phyloP scores from a whole-genome alignment of 305 asterid species.

The Fraxinus greggii region DNA sequence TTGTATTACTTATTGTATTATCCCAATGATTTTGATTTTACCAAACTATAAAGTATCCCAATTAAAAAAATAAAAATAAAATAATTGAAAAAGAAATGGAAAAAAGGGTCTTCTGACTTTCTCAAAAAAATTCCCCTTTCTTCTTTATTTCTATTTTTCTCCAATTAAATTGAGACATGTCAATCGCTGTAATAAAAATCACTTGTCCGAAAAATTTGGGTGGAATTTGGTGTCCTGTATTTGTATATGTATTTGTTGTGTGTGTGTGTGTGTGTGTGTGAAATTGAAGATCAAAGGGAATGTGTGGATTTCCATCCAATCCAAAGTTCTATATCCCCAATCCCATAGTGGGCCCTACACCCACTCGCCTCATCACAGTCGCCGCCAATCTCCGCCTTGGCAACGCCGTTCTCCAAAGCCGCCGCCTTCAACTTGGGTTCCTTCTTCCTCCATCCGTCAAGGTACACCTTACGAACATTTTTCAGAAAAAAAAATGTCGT shows the following conservation, averaged over 20 bases:
- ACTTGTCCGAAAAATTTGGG: neutral
- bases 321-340: constrained; percentile 36
- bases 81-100: neutral
- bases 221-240: neutral
- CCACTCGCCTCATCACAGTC: constrained; percentile 38
- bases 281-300: neutral
- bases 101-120: neutral
- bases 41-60: neutral
- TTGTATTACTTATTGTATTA: neutral
- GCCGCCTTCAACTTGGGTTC: constrained; percentile 41
- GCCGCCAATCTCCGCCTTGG: constrained; percentile 61
- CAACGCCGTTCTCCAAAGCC: constrained; percentile 37
- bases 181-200: neutral
- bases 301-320: constrained; percentile 39
- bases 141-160: neutral
- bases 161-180: neutral
- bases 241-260: neutral
- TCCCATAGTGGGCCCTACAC: constrained; percentile 32
- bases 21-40: neutral
- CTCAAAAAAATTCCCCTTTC: neutral
- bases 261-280: neutral
- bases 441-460: constrained; percentile 49
- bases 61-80: neutral
- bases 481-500: neutral
- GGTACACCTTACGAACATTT: constrained; percentile 29